These are phyloP conservation scores for Aspergillus sp. DNA, from an alignment of 2,329 filamentous ascomycete genomes.

Conservation along the genomic window DNA sequence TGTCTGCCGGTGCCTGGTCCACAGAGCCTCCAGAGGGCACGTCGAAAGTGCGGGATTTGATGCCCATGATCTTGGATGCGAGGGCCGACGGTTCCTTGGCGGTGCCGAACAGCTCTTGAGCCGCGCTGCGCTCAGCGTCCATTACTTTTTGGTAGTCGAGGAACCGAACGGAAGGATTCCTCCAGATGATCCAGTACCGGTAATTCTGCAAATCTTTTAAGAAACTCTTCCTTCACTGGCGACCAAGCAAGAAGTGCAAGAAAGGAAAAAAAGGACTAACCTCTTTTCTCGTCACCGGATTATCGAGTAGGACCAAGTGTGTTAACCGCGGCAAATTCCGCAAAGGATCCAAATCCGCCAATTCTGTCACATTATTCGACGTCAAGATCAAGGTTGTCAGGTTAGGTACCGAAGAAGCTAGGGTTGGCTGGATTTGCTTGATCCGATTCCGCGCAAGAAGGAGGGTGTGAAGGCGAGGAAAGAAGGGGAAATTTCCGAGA, in stretches of 20 bases:
- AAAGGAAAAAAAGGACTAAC: slow-evolving; percentile 44
- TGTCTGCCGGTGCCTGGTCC: slow-evolving; percentile 40
- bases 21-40: slow-evolving; percentile 33
- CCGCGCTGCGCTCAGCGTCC: slow-evolving; percentile 68
- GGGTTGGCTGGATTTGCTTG: slow-evolving; percentile 64
- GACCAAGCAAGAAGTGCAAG: neutral
- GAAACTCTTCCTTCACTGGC: neutral
- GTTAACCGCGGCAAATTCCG: slow-evolving; percentile 60
- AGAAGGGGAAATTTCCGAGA: slow-evolving; percentile 86
- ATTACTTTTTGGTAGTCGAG: slow-evolving; percentile 90
- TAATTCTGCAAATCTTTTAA: slow-evolving; percentile 57
- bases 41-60: slow-evolving; percentile 71
- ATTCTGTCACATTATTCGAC: slow-evolving; percentile 70
- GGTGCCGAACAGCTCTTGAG: slow-evolving; percentile 76
- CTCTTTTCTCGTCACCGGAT: slow-evolving; percentile 87
- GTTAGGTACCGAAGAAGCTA: slow-evolving; percentile 70
- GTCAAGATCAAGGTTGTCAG: slow-evolving; percentile 74
- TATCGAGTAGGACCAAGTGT: slow-evolving; percentile 74
- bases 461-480: slow-evolving; percentile 76
- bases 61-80: slow-evolving; percentile 74
- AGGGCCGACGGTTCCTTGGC: slow-evolving; percentile 66
- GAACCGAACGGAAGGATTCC: slow-evolving; percentile 75
- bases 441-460: slow-evolving; percentile 87
- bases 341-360: slow-evolving; percentile 81
- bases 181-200: slow-evolving; percentile 84